Base-by-base conservation (phyloP, 73 alveolate species). In the Paramecium primaurelia region DNA sequence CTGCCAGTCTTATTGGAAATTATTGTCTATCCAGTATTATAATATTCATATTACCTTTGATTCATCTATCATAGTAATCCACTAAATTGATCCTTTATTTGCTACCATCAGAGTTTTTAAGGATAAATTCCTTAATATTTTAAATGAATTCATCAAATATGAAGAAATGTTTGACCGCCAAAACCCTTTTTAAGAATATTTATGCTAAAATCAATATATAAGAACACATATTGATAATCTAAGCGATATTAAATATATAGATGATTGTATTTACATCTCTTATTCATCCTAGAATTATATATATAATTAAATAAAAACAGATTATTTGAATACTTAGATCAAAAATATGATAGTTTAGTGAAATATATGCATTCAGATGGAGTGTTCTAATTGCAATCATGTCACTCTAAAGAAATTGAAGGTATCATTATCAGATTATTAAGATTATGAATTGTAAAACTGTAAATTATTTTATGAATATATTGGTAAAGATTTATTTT, bases 1-100 rank as follows among this genome's bases (percentile, higher is more conserved):
- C 47, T 32, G 84, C 84, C 7, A 64, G 77, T 26, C 58, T 80
- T 45, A 49, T 80, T 80, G 91, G 91, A n/a, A 49, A 80, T 80
- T 80, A 80, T 80, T 80, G 91, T 47, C 8, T 47, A 0, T 14
- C 71, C 4, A 47, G 91, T 80, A 80, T 6, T 6, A 28, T 80
- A 18, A 6, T 42, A 80, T 32, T 80, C 58, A 2, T 45, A 34
- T 34, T n/a, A 40, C 28, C 14, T 80, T 20, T 38, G 91, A 42
- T 42, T 80, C 91, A 8, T 49, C 47, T 45, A 80, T 80, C 47
- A 28, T 80, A 25, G 47, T 45, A 9, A 42, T 80, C 16, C 58
- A 40, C n/a, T 16, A 45, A 80, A 26, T 80, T 22, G 91, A 80
- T 80, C 91, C 91, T 2, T 2, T 80, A 2, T 80, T 45, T 20